Evolutionary conservation across 2,329 filamentous ascomycete species (phyloP).

Genomic region (Helotiales sp.): DNA sequence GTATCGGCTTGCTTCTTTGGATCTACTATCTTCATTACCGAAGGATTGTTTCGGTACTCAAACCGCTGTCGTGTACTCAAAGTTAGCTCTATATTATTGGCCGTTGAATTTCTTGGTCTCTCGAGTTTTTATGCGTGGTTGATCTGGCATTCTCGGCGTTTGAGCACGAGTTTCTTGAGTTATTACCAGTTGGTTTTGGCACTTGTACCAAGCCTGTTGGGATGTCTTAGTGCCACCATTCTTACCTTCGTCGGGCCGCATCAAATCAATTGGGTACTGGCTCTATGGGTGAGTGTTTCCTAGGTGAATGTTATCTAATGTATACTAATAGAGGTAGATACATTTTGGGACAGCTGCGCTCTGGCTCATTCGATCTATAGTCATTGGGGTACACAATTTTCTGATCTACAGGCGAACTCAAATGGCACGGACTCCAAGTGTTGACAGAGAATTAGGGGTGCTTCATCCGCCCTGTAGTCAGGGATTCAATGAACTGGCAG

Average conservation of each 20-base stretch:
- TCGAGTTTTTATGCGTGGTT: not conserved
- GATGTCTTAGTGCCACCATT: not conserved
- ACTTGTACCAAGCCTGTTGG: not conserved
- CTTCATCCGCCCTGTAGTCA: not conserved
- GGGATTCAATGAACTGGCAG: not conserved
- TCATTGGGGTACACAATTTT: not conserved
- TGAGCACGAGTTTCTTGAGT: not conserved
- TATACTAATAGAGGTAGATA: constrained; percentile 6
- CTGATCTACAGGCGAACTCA: not conserved
- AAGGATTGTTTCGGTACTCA: not conserved
- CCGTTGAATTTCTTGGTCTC: not conserved
- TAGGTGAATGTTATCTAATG: not conserved
- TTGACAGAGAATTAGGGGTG: not conserved
- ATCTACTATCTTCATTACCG: constrained; percentile 1
- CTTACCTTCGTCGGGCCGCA: not conserved
- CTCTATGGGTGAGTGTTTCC: not conserved
- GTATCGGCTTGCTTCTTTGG: not conserved
- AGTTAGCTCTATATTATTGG: constrained; percentile 1
- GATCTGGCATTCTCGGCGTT: not conserved
- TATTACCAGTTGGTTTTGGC: constrained; percentile 3
- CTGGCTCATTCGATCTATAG: not conserved
- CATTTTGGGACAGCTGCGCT: constrained; percentile 1
- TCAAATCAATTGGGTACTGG: not conserved
- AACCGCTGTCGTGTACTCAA: not conserved
- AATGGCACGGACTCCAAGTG: not conserved